Percentiles rank a stretch among this genome's conserved stretches.
phyloP scores from a whole-genome alignment of 495 filamentous ascomycete species.

The Ascodesmis nigricans region DNA sequence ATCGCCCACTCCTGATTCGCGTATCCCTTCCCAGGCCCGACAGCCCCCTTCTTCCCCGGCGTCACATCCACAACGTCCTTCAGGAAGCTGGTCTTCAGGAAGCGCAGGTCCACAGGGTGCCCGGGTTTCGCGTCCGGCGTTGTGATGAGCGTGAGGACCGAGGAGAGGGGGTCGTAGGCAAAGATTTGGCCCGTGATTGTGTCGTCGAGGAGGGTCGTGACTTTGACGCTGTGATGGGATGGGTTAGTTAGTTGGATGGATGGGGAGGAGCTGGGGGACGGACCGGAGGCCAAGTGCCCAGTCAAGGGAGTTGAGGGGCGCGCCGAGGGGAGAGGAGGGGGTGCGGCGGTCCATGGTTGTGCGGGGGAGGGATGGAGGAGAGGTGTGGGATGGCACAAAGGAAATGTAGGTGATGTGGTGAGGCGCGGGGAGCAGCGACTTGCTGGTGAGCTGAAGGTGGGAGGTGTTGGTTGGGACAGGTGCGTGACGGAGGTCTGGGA shows the following conservation, averaged over 20 bases:
- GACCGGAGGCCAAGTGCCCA: conserved; percentile 20
- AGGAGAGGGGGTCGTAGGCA: conserved; percentile 43
- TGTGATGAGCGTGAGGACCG: conserved; percentile 35
- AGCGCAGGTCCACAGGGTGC: conserved; percentile 32
- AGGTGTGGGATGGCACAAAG: too few relatives aligned
- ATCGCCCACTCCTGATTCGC: conserved; percentile 25
- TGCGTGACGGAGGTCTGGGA: too few relatives aligned
- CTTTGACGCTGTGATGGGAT: conserved; percentile 30
- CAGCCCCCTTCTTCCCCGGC: too few relatives aligned
- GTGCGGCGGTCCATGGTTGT: conserved; percentile 4
- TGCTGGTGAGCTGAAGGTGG: too few relatives aligned
- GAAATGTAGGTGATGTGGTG: too few relatives aligned
- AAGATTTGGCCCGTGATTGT: conserved; percentile 41
- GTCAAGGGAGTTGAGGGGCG: conserved; percentile 16
- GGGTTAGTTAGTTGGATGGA: conserved; percentile 3
- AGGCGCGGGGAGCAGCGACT: too few relatives aligned
- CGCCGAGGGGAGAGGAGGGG: neutral
- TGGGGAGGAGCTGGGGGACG: neutral
- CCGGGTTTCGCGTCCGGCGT: conserved; percentile 25
- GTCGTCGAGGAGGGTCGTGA: conserved; percentile 34
- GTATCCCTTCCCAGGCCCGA: too few relatives aligned
- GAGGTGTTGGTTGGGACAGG: too few relatives aligned
- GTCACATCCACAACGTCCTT: conserved; percentile 32
- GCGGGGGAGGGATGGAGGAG: neutral
- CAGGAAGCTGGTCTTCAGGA: conserved; percentile 41